Base-by-base conservation (phyloP, 2,329 filamentous ascomycete genomes). In the Atkinsonella hypoxylon region DNA sequence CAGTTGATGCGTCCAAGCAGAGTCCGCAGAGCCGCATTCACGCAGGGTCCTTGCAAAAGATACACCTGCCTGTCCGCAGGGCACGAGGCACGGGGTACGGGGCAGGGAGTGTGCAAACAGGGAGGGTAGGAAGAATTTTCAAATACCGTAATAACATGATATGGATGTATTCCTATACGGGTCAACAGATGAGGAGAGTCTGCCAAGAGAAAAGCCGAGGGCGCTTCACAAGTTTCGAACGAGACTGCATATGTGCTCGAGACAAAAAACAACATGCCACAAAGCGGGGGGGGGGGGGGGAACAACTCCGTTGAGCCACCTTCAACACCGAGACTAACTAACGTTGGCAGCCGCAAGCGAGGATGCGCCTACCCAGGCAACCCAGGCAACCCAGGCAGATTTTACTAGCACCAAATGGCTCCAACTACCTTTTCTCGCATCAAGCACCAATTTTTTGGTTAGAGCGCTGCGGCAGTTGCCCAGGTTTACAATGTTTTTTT, bases 321-420 rank as follows among this genome's bases (percentile, higher is more conserved):
- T 44, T 32, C 49, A 47, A 20, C 26, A 11, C 30, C 45, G n/a
- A 39, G 38, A 34, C 52, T 54, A 51, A 51, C 52, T 49, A 20
- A 50, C 53, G 53, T 52, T 47, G 48, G 50, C 41, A 52, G 48
- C 41, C 50, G 42, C 48, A 54, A 54, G 53, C 50, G 53, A 54
- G 42, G n/a, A 31, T 50, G n/a, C 39, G 38, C 18, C 15, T 45
- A 26, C 26, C 26, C 10, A n/a, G n/a, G n/a, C n/a, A n/a, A n/a
- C n/a, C n/a, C n/a, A n/a, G n/a, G n/a, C n/a, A n/a, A 34, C 17
- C 49, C 34, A 48, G 42, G 49, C 45, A 46, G 42, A 26, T 40
- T 53, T 48, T 36, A 11, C 30, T 10, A 10, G n/a, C 41, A 22
- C 17, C 17, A n/a, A n/a, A n/a, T n/a, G n/a, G n/a, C n/a, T n/a